Evolutionary conservation across 371 early-diverging fungal genomes (phyloP), one percentile per base, ranked within the genome.

Genomic region (Encephalitozoon intestinalis): DNA sequence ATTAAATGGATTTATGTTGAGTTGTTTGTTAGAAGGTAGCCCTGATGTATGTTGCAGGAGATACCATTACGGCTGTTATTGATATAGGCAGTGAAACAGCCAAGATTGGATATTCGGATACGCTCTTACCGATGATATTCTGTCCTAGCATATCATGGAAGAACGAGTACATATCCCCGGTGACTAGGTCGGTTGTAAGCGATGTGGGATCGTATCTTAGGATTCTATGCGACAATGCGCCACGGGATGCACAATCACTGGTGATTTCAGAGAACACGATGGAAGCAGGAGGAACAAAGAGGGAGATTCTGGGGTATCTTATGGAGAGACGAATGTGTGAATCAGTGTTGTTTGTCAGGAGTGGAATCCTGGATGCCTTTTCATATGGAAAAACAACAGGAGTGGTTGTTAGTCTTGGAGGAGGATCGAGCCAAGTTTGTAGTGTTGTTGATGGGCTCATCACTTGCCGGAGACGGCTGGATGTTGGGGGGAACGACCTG

Each of bases 301-400:
- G 64, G 44, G 63, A 69, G 40, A 31, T 71, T 18, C 64, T 79
- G 15, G 53, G 40, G 25, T 58, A 76, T 54, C 30, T 79, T 21
- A 73, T 79, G 73, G 80, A 80, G 46, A 31, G 58, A 11, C 64
- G 68, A 69, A 23, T 76, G 21, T 66, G 67, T 49, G 30, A 51
- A 18, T 73, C 74, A n/a, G 41, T 76, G 18, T 28, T 80, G 9
- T 80, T 80, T 69, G 69, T 64, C 28, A 77, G 73, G 41, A 77
- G 80, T 46, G 74, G 69, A 37, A 67, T 80, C 28, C 65, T 77
- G 7, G 80, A 80, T 63, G 58, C 67, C 28, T 76, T 80, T 70
- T 76, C 77, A 18, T 80, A 80, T 54, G 73, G 80, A 30, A 75
- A 69, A 50, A 72, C 67, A 28, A 67, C 67, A 34, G 76, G 73